Percentiles rank a stretch among this genome's conserved stretches.
phyloP scores from a whole-genome alignment of 1,139 yeast species.

The Blastobotrys arbuscula region DNA sequence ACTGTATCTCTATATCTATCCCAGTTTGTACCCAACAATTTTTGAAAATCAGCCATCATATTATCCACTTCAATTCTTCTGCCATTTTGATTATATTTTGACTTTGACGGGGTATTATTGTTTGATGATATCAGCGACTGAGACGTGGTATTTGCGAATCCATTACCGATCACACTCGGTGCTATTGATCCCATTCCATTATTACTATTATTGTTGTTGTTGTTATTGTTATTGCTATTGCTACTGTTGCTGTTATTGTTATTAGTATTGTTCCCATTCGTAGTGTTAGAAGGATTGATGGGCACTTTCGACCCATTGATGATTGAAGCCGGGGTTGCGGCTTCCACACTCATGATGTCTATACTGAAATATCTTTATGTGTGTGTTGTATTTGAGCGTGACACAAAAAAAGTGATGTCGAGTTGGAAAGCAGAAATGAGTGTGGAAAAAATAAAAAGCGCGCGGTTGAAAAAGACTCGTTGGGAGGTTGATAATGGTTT shows the following conservation, averaged over 20 bases:
- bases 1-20: constrained; percentile 77
- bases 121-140: background rate
- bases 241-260: background rate
- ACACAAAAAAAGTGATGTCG: background rate
- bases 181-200: constrained; percentile 3
- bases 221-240: background rate
- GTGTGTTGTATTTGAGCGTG: too few species aligned
- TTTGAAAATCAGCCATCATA: constrained; percentile 68
- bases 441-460: background rate
- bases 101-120: constrained; percentile 7
- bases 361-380: too few species aligned
- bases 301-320: constrained; percentile 9
- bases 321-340: constrained; percentile 13
- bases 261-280: background rate
- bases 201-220: background rate
- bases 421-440: background rate
- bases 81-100: constrained; percentile 11
- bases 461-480: too few species aligned
- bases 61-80: constrained; percentile 63
- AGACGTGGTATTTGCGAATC: background rate
- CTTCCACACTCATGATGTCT: background rate
- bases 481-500: too few species aligned
- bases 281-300: background rate
- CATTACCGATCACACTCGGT: constrained; percentile 2
- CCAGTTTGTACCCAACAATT: constrained; percentile 71